These are phyloP conservation scores for Ogataea degrootiae DNA, from an alignment of 805 yeast genomes.

Conservation along the genomic window DNA sequence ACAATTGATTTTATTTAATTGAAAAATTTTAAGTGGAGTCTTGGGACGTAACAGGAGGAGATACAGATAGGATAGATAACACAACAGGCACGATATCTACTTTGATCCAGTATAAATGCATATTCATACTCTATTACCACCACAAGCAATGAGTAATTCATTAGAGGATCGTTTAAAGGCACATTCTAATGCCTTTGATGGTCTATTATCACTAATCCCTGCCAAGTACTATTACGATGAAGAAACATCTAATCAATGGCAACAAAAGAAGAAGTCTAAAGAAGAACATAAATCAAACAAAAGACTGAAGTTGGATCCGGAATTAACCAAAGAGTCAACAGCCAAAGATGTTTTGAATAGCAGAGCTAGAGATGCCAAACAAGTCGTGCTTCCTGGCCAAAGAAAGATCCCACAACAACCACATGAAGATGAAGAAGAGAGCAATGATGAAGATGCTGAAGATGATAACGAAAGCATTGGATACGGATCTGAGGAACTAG, in stretches of 20 bases:
- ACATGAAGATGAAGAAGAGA: constrained; percentile 21
- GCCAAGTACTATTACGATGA: constrained; percentile 93
- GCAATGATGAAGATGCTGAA: constrained; percentile 42
- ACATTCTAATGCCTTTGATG: constrained; percentile 81
- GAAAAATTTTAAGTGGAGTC: background rate
- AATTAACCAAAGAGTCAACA: constrained; percentile 37
- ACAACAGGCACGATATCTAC: too few species aligned
- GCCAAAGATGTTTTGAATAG: constrained; percentile 60
- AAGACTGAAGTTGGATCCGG: constrained; percentile 73
- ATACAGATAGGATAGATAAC: background rate
- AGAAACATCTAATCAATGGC: constrained; percentile 87
- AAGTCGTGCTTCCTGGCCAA: constrained; percentile 35
- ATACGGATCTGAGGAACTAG: constrained; percentile 7
- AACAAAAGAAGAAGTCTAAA: constrained; percentile 70
- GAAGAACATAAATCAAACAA: constrained; percentile 58
- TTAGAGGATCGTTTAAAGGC: constrained; percentile 74
- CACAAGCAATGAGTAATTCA: constrained; percentile 10
- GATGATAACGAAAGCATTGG: constrained; percentile 32
- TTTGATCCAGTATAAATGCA: too few species aligned
- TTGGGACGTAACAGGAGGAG: background rate
- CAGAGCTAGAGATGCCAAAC: constrained; percentile 50
- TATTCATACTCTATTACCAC: background rate
- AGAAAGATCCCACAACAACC: constrained; percentile 11
- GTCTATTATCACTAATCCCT: constrained; percentile 84
- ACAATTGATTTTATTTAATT: constrained; percentile 1